phyloP scores from a whole-genome alignment of 1,284 basidiomycete genomes.

The Bjerkandera adusta region DNA sequence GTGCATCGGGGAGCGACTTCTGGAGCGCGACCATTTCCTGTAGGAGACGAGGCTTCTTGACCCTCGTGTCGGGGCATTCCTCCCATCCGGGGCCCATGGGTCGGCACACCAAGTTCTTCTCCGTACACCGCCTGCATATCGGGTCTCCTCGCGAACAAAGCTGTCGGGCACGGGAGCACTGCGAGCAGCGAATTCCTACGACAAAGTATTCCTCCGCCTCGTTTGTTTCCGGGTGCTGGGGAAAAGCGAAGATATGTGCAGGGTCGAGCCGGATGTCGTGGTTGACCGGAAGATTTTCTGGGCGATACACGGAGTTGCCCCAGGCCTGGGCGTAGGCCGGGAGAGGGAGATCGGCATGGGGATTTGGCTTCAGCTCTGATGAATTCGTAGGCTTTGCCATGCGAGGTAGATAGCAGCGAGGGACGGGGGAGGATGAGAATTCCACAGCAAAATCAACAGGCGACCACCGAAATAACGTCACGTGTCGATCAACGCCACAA shows the following conservation, averaged over 20 bases:
- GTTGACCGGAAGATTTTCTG: conserved; percentile 5
- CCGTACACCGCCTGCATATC: conserved; percentile 6
- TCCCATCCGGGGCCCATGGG: conserved; percentile 1
- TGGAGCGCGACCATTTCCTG: conserved; percentile 1
- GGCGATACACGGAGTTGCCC: conserved; percentile 6
- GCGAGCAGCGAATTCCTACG: conserved; percentile 6
- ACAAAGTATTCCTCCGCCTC: conserved; percentile 6
- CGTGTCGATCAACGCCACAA: background rate
- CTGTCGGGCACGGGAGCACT: conserved; percentile 1
- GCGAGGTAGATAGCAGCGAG: background rate
- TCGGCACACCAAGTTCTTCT: conserved; percentile 1
- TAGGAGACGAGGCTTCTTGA: background rate
- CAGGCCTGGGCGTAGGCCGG: conserved; percentile 11
- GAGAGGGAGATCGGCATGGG: conserved; percentile 6
- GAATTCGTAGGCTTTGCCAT: background rate
- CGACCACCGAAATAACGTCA: too few species aligned
- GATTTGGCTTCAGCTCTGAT: background rate
- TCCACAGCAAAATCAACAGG: background rate
- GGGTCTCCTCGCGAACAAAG: conserved; percentile 8
- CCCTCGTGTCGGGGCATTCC: conserved; percentile 1
- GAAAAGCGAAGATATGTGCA: conserved; percentile 13
- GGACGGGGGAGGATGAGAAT: too few species aligned
- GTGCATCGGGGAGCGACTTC: conserved; percentile 5
- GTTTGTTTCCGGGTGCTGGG: conserved; percentile 5
- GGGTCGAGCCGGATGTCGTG: conserved; percentile 12